These are phyloP conservation scores for Petunia secreta DNA, from an alignment of 257 asterid species.

Conservation along the genomic window DNA sequence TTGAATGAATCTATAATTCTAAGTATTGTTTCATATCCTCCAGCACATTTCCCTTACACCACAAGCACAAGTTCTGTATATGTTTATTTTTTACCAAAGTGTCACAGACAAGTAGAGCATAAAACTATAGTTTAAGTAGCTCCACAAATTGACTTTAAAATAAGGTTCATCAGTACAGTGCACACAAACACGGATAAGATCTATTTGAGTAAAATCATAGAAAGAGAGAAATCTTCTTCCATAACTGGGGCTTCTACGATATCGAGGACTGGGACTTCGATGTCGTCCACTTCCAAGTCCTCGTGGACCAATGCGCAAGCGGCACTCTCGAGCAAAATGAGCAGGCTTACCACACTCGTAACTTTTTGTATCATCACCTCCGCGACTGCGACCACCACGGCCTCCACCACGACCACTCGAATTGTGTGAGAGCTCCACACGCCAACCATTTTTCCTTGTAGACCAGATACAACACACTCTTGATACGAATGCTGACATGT, in stretches of 20 bases:
- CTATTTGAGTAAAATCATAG: not conserved
- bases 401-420: slow-evolving; percentile 57
- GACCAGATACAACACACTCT: not conserved
- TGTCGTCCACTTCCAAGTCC: slow-evolving; percentile 51
- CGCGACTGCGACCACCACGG: slow-evolving; percentile 44
- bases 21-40: too few species aligned
- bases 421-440: slow-evolving; percentile 69
- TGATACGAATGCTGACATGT: not conserved
- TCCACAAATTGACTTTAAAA: not conserved
- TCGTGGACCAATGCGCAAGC: slow-evolving; percentile 47
- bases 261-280: slow-evolving; percentile 50
- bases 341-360: slow-evolving; percentile 71
- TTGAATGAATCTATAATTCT: too few species aligned
- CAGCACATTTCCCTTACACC: too few species aligned
- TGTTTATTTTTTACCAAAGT: too few species aligned
- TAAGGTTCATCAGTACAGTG: not conserved
- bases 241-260: slow-evolving; percentile 65
- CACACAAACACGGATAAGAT: not conserved
- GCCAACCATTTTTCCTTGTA: slow-evolving; percentile 74
- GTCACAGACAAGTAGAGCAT: not conserved
- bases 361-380: slow-evolving; percentile 55
- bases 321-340: slow-evolving; percentile 74
- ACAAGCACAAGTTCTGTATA: too few species aligned
- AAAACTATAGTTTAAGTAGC: not conserved
- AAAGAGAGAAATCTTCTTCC: slow-evolving; percentile 48